Base-by-base conservation (phyloP, 768 basidiomycete species). In the Cystofilobasidium macerans region DNA sequence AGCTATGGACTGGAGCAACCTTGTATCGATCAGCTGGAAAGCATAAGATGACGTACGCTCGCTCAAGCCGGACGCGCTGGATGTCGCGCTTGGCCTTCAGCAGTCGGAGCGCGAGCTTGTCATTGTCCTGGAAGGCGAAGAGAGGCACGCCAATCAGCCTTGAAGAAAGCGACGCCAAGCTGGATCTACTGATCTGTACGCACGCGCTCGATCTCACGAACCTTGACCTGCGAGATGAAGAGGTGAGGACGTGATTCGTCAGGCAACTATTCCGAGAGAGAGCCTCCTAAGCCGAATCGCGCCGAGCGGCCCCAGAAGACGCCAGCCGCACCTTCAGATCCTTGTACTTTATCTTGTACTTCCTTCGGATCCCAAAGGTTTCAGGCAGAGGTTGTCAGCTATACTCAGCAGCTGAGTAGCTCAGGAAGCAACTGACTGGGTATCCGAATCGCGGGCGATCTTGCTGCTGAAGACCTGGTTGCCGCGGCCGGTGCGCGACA, bases 291-390 rank as follows among this genome's bases (percentile, higher is more conserved):
- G 42, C 12, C 22, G 45, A 6, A 3, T 47, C 3, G 7, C 42
- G 42, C 16, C 45, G 24, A 24, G 45, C 9, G n/a, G 45, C 7
- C 9, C 20, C 11, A 7, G n/a, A n/a, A 8, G 1, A 32, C 28
- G 4, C 30, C 5, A 30, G 28, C 13, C 51, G 51, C 51, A 54
- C 51, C 76, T 88, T 89, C 69, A 91, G 79, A 66, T 91, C 88
- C 75, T 84, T 88, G 79, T 90, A 91, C 77, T 90, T 90, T 72
- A 83, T 82, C 67, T 87, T 86, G 75, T 90, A 91, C 77, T 88
- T 89, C 30, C 65, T 66, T 38, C 30, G 12, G 36, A 18, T n/a
- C 38, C 20, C 22, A 28, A 16, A 18, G 11, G 1, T 24, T 9
- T 56, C 48, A 61, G 35, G 3, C 24, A 42, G 48, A 4, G n/a